These are phyloP conservation scores for Lactifluus echinatus DNA, from an alignment of 768 basidiomycete genomes.

Conservation along the genomic window DNA sequence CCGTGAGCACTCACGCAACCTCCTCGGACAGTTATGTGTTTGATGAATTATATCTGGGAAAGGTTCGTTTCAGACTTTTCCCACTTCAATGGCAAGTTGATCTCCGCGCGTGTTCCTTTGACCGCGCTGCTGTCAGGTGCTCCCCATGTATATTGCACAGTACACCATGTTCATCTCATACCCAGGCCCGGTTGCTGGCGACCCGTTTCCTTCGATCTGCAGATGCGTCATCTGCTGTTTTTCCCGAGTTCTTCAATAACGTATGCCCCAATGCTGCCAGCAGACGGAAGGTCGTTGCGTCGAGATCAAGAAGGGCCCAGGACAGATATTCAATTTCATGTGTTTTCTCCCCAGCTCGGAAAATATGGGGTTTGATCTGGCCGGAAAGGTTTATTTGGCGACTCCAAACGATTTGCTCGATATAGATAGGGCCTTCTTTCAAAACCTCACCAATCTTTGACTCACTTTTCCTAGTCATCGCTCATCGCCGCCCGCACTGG, in stretches of 20 bases:
- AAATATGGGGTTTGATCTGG: no score
- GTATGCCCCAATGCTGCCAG: no score
- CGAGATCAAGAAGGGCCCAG: no score
- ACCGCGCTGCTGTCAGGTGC: constrained; percentile 44
- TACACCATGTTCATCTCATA: not conserved
- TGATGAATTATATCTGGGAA: constrained; percentile 38
- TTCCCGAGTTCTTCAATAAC: no score
- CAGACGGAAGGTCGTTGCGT: no score
- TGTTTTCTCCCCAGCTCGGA: no score
- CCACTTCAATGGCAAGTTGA: constrained; percentile 40
- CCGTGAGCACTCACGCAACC: no score
- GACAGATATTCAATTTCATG: no score
- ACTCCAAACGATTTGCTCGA: constrained; percentile 27
- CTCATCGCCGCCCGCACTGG: constrained; percentile 29
- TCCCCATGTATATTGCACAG: not conserved
- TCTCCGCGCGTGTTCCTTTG: constrained; percentile 47
- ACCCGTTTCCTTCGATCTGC: no score
- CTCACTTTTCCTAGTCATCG: constrained; percentile 33
- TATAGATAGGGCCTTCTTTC: constrained; percentile 29
- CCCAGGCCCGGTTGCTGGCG: constrained; percentile 30
- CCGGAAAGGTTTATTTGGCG: constrained; percentile 30
- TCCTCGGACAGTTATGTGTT: constrained; percentile 36
- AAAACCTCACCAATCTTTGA: constrained; percentile 28
- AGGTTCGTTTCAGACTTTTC: constrained; percentile 26
- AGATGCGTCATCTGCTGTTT: no score